Evolutionary conservation across 2,329 filamentous ascomycete species (phyloP).

Genomic region (Lojkania enalia): DNA sequence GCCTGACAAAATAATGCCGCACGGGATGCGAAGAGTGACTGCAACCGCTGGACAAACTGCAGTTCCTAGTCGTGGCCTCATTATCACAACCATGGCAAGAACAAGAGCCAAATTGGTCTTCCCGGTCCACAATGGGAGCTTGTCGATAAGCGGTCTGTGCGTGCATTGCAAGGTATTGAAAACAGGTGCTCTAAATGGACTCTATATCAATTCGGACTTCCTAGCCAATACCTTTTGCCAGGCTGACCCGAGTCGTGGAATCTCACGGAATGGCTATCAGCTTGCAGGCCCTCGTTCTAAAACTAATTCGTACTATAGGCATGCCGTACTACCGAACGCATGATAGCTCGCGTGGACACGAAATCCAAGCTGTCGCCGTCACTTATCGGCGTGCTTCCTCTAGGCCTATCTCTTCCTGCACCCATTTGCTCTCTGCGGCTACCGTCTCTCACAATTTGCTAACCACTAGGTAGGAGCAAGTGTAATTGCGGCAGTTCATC

Average conservation of each 20-base stretch:
- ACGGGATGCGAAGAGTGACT: background rate
- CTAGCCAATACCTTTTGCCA: conserved; percentile 3
- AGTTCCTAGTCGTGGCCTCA: conserved; percentile 6
- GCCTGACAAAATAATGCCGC: conserved; percentile 11
- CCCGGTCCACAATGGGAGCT: too few species aligned
- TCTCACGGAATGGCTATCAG: background rate
- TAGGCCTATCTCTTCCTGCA: too few species aligned
- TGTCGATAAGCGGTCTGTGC: too few species aligned
- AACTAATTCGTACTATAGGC: background rate
- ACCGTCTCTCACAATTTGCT: too few species aligned
- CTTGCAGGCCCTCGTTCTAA: background rate
- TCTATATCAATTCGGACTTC: conserved; percentile 8
- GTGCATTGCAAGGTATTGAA: too few species aligned
- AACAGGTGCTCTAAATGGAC: background rate
- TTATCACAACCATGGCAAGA: background rate
- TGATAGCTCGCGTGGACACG: conserved; percentile 12
- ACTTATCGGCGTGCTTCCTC: too few species aligned
- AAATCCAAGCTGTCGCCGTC: too few species aligned
- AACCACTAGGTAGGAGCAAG: too few species aligned
- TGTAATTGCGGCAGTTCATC: too few species aligned
- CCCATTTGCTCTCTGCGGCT: too few species aligned
- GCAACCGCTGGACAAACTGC: conserved; percentile 10
- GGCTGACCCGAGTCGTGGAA: conserved; percentile 4
- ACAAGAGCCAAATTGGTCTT: too few species aligned
- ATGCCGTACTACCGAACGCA: conserved; percentile 6